Conservation (phyloP, 2,329 filamentous ascomycete genomes). For the Eutypa lata region DNA sequence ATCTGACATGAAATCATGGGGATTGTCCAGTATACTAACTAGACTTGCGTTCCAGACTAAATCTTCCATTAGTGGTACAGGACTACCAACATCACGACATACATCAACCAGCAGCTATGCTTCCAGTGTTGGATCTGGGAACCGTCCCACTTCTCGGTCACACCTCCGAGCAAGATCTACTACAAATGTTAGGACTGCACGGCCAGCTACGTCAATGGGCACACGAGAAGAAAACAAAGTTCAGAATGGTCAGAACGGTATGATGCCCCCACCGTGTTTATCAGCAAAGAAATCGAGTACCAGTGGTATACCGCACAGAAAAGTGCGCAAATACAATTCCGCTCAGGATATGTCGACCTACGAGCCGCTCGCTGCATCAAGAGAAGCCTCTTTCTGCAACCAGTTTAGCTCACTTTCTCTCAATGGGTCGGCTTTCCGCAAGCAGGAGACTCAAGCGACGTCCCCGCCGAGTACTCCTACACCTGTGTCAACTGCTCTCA, state of each 20-base stretch:
- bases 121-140: constrained; percentile 34
- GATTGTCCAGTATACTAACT: neutral
- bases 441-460: constrained; percentile 46
- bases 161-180: constrained; percentile 23
- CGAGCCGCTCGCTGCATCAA: constrained; percentile 18
- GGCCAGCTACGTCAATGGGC: constrained; percentile 28
- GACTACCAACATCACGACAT: constrained; percentile 13
- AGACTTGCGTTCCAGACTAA: constrained; percentile 11
- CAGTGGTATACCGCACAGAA: constrained; percentile 14
- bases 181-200: constrained; percentile 21
- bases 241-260: constrained; percentile 36
- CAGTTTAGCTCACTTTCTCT: constrained; percentile 39
- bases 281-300: constrained; percentile 10
- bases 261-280: constrained; percentile 20
- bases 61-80: constrained; percentile 4
- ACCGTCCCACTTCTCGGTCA: constrained; percentile 29
- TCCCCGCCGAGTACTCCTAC: constrained; percentile 26
- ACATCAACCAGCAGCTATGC: constrained; percentile 31
- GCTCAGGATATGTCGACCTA: constrained; percentile 18
- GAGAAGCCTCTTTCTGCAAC: constrained; percentile 43
- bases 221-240: constrained; percentile 22
- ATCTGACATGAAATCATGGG: too few species aligned
- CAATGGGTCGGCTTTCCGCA: constrained; percentile 24
- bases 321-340: constrained; percentile 23
- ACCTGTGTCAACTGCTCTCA: constrained; percentile 1